phyloP scores from a whole-genome alignment of 768 basidiomycete genomes.

The Tylopilus subfusipes region DNA sequence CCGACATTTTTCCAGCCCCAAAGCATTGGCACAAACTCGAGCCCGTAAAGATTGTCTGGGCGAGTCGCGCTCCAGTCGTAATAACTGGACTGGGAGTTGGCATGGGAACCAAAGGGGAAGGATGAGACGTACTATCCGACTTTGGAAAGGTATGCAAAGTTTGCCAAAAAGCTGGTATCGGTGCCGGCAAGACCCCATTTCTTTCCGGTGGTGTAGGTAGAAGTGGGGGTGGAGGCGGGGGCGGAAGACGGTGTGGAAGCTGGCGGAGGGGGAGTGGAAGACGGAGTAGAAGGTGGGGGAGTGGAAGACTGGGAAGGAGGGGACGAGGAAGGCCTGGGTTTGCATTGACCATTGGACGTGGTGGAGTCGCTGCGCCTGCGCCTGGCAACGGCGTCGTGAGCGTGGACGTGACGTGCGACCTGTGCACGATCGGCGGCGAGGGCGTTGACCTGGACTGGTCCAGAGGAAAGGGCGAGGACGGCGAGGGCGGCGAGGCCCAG shows the following conservation, averaged over 20 bases:
- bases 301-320: not conserved
- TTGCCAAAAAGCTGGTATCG: conserved; percentile 32
- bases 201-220: conserved; percentile 8
- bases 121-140: conserved; percentile 39
- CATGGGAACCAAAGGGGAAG: not conserved
- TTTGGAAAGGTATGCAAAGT: conserved; percentile 40
- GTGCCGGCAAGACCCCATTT: conserved; percentile 55
- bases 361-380: conserved; percentile 42
- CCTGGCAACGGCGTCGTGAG: conserved; percentile 46
- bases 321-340: conserved; percentile 33
- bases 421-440: conserved; percentile 41
- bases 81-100: conserved; percentile 30
- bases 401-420: conserved; percentile 44
- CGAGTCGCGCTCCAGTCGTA: conserved; percentile 54
- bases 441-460: conserved; percentile 47
- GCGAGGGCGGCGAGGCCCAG: conserved; percentile 58
- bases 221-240: conserved; percentile 1
- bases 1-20: conserved; percentile 51
- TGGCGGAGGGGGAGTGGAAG: not conserved
- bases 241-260: not conserved
- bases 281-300: not conserved
- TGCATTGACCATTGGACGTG: conserved; percentile 47
- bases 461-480: conserved; percentile 50
- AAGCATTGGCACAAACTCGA: conserved; percentile 49
- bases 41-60: not conserved